phyloP scores from a whole-genome alignment of 331 rosid genomes.

The Quercus tomentella region DNA sequence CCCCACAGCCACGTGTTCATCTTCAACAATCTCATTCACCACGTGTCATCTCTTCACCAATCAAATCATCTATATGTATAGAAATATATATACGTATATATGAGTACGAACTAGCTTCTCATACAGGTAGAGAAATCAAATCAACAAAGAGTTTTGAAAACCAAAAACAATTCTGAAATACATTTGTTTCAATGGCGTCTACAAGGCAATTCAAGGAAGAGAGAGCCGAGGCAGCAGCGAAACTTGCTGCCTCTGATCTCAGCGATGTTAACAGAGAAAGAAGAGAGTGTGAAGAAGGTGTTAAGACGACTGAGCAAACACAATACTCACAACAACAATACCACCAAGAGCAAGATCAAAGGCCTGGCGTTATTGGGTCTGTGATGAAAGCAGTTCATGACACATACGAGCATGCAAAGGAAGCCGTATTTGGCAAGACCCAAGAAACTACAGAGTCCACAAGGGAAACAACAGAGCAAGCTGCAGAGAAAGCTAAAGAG shows the following conservation, averaged over 20 bases:
- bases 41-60: constrained; percentile 24
- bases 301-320: constrained; percentile 1
- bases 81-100: not conserved
- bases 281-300: constrained; percentile 13
- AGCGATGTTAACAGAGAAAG: constrained; percentile 43
- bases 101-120: not conserved
- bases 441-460: constrained; percentile 10
- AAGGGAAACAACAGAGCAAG: not conserved
- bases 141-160: not conserved
- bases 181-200: constrained; percentile 49
- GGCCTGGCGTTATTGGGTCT: constrained; percentile 63
- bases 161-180: not conserved
- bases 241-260: constrained; percentile 51
- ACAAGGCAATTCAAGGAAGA: constrained; percentile 50
- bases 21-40: not conserved
- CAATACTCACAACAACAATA: not conserved
- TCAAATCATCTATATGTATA: not conserved
- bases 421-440: constrained; percentile 61
- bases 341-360: constrained; percentile 21
- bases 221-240: constrained; percentile 67
- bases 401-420: constrained; percentile 60
- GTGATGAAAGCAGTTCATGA: constrained; percentile 50
- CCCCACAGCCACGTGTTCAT: constrained; percentile 29
- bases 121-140: not conserved
- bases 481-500: constrained; percentile 7